A percentile compares a stretch with the other conserved stretches of the same genome.
phyloP scores from a whole-genome alignment of 352 stramenopile genomes.

The Phytopythium aichiense region DNA sequence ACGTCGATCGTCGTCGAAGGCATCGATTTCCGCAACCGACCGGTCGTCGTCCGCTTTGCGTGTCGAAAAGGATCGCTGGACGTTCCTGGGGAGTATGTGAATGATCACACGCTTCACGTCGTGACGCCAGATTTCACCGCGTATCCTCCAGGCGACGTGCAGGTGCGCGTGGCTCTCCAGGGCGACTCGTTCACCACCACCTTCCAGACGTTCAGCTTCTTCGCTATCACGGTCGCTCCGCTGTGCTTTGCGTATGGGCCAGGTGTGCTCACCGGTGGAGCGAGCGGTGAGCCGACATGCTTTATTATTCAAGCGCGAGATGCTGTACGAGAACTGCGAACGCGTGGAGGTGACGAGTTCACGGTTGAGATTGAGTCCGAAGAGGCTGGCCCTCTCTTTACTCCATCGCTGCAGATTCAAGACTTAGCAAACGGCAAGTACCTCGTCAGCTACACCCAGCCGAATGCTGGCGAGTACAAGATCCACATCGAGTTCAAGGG shows the following conservation, averaged over 20 bases:
- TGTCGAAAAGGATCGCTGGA: slow-evolving; percentile 90
- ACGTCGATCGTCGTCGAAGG: slow-evolving; percentile 86
- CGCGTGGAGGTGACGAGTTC: slow-evolving; percentile 93
- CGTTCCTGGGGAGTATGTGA: slow-evolving; percentile 83
- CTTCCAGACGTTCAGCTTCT: slow-evolving; percentile 91
- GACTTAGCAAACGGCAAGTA: slow-evolving; percentile 94
- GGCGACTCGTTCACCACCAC: slow-evolving; percentile 94
- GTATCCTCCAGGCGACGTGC: slow-evolving; percentile 80
- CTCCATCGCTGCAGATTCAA: slow-evolving; percentile 58
- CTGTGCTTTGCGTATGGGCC: slow-evolving; percentile 93
- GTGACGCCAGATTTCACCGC: slow-evolving; percentile 89
- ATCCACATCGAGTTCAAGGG: slow-evolving; percentile 90
- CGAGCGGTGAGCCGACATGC: slow-evolving; percentile 60
- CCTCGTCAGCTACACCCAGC: slow-evolving; percentile 88
- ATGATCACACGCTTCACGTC: slow-evolving; percentile 87
- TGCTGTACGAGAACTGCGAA: slow-evolving; percentile 65
- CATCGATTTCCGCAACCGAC: slow-evolving; percentile 89
- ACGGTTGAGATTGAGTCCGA: slow-evolving; percentile 57
- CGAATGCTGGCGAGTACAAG: slow-evolving; percentile 77
- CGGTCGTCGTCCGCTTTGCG: slow-evolving; percentile 87
- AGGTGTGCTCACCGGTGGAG: slow-evolving; percentile 85
- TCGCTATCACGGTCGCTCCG: slow-evolving; percentile 86
- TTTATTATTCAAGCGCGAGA: slow-evolving; percentile 89
- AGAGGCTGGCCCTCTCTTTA: slow-evolving; percentile 41
- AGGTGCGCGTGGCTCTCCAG: slow-evolving; percentile 90